Evolutionary conservation across 371 early-diverging fungal genomes (phyloP).

Genomic region (Circinella minor): DNA sequence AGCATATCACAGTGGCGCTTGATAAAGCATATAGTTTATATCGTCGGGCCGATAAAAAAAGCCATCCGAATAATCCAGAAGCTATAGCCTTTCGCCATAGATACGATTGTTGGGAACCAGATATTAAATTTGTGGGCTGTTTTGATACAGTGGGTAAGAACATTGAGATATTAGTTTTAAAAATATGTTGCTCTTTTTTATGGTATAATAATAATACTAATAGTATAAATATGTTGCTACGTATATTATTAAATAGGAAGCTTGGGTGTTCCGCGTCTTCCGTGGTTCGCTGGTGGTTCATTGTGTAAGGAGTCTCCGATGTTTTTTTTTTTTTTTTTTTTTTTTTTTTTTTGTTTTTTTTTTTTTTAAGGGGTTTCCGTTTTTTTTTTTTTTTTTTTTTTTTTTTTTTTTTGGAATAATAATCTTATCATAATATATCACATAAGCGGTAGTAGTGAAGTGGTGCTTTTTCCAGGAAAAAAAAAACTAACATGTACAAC

Average conservation of each 20-base stretch:
- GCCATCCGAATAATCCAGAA: neutral
- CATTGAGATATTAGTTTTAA: neutral
- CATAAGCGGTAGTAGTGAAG: too few species aligned
- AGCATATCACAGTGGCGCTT: constrained; percentile 14
- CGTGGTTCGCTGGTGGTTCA: constrained; percentile 45
- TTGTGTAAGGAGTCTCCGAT: constrained; percentile 18
- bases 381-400: too few species aligned
- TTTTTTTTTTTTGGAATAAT: too few species aligned
- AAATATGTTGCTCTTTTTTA: too few species aligned
- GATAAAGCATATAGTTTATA: constrained; percentile 33
- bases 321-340: too few species aligned
- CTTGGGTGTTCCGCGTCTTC: constrained; percentile 43
- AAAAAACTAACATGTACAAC: too few species aligned
- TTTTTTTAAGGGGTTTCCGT: neutral
- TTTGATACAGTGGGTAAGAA: constrained; percentile 44
- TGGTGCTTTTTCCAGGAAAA: too few species aligned
- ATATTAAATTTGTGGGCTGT: constrained; percentile 40
- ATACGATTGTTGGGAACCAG: constrained; percentile 27
- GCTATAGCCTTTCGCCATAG: constrained; percentile 26
- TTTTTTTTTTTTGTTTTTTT: too few species aligned
- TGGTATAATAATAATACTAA: too few species aligned
- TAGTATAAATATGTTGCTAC: neutral
- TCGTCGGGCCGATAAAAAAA: constrained; percentile 18
- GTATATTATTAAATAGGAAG: constrained; percentile 4
- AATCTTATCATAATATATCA: too few species aligned